These are phyloP conservation scores for Mycena albidolilacea DNA, from an alignment of 768 basidiomycete species.

Conservation along the genomic window DNA sequence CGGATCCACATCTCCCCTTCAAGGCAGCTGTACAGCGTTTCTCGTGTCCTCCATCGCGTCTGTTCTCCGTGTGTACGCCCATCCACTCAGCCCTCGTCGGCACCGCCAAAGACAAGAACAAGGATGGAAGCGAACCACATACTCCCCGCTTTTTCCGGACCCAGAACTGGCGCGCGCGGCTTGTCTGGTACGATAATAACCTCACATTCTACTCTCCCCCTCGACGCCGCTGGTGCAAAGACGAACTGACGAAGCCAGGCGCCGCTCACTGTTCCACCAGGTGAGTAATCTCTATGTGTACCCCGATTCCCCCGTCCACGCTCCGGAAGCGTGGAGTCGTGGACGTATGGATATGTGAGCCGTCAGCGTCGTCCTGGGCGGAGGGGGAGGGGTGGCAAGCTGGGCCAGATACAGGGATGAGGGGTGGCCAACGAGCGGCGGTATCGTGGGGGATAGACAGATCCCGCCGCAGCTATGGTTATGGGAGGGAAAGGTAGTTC, in stretches of 20 bases:
- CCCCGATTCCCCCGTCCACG: not conserved
- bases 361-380: not conserved
- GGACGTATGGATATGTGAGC: not conserved
- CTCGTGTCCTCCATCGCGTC: not conserved
- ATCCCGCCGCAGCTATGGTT: conserved; percentile 1
- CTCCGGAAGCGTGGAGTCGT: not conserved
- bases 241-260: not conserved
- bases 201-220: not conserved
- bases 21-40: not conserved
- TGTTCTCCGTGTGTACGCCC: not conserved
- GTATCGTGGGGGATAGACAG: conserved; percentile 6
- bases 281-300: not conserved
- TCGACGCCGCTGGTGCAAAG: not conserved
- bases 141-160: not conserved
- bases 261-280: not conserved
- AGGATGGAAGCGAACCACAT: not conserved
- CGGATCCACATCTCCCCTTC: not conserved
- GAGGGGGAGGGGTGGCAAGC: not conserved
- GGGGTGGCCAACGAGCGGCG: not conserved
- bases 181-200: not conserved
- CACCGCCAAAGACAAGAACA: not conserved
- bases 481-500: not conserved
- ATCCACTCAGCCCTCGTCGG: not conserved
- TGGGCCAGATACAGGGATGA: not conserved
- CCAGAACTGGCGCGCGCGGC: not conserved